Conservation (phyloP, 2,329 filamentous ascomycete genomes). For the Talaromyces sp. region DNA sequence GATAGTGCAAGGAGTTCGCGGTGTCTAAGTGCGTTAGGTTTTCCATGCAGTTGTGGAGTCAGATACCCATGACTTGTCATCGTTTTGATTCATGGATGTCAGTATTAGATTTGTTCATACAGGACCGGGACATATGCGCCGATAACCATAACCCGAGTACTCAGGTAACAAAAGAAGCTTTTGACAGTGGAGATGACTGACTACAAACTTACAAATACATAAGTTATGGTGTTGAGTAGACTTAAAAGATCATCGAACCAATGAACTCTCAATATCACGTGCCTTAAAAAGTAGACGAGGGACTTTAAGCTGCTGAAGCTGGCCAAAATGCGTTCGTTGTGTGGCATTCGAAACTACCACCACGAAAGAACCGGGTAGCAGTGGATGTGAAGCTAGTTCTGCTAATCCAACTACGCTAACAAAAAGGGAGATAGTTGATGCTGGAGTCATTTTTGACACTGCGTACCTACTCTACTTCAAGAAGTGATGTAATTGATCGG, state of each 20-base stretch:
- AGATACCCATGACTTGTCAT: not conserved
- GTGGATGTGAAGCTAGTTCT: not conserved
- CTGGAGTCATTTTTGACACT: not conserved
- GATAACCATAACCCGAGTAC: not conserved
- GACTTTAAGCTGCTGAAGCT: not conserved
- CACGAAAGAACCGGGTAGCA: not conserved
- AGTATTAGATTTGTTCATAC: not conserved
- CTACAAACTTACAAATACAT: not conserved
- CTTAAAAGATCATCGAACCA: not conserved
- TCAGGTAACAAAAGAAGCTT: not conserved
- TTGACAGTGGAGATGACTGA: not conserved
- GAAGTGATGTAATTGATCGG: constrained; percentile 1
- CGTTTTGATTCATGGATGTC: not conserved
- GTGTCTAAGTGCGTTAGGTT: not conserved
- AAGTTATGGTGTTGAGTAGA: not conserved
- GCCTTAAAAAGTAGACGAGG: not conserved
- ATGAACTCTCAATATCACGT: not conserved
- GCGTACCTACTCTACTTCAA: not conserved
- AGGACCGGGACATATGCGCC: not conserved
- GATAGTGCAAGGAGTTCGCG: not conserved
- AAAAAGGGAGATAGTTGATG: not conserved
- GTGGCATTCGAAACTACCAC: too few species aligned
- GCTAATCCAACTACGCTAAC: not conserved
- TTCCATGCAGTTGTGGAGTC: not conserved
- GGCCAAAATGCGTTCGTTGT: not conserved